Conservation (phyloP, 192 early-diverging fungal genomes). For the Phycomyces nitens region DNA sequence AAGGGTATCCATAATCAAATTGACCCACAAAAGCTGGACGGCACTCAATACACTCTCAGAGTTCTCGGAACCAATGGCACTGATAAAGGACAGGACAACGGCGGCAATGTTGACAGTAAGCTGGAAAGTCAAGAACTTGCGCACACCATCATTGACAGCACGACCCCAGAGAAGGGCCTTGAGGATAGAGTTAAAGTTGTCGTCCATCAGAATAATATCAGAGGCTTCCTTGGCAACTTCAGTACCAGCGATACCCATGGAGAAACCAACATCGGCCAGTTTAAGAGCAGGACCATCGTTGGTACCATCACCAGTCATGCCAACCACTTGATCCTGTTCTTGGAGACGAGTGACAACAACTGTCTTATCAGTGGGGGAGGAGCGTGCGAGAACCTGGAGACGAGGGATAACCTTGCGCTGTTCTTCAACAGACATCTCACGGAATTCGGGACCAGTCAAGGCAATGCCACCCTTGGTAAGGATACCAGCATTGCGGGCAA, state of each 20-base stretch:
- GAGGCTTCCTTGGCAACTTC: conserved; percentile 82
- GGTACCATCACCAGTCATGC: conserved; percentile 81
- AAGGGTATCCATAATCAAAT: conserved; percentile 92
- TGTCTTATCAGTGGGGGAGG: conserved; percentile 88
- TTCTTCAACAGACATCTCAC: conserved; percentile 62
- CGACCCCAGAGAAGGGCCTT: conserved; percentile 78
- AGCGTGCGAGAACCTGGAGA: conserved; percentile 83
- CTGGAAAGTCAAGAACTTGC: conserved; percentile 87
- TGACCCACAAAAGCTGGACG: conserved; percentile 92
- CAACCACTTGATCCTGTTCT: conserved; percentile 65
- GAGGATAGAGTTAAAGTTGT: conserved; percentile 83
- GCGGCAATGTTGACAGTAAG: conserved; percentile 80
- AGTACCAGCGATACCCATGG: conserved; percentile 89
- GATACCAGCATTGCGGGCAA: conserved; percentile 86
- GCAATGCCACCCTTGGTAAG: conserved; percentile 68
- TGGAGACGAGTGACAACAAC: conserved; percentile 77
- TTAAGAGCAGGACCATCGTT: conserved; percentile 87
- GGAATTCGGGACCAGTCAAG: conserved; percentile 77
- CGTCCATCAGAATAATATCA: conserved; percentile 83
- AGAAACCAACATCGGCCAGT: conserved; percentile 87
- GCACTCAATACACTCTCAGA: conserved; percentile 77
- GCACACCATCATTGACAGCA: conserved; percentile 76
- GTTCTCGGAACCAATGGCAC: conserved; percentile 58
- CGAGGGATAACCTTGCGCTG: conserved; percentile 62
- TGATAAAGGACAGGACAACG: conserved; percentile 67